Percentiles rank a stretch among this genome's conserved stretches.
phyloP scores from a whole-genome alignment of 345 rosid species.

The Gynandropsis gynandra region DNA sequence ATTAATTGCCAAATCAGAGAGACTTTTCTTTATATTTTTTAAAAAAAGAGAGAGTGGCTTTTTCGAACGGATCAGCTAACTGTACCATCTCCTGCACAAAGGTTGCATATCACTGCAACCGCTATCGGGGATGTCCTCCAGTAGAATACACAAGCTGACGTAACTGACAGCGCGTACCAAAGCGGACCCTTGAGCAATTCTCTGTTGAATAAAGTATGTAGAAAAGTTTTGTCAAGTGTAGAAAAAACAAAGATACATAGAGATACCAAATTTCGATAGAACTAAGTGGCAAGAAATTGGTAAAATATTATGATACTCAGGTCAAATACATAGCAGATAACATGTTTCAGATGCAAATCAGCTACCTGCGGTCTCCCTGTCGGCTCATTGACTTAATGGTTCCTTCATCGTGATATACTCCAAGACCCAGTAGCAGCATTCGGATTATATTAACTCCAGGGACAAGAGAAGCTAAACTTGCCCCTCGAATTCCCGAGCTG shows the following conservation, averaged over 20 bases:
- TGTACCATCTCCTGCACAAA: slow-evolving; percentile 98
- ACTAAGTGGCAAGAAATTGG: neutral
- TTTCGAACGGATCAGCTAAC: slow-evolving; percentile 9
- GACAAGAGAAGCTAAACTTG: slow-evolving; percentile 56
- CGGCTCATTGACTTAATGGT: slow-evolving; percentile 94
- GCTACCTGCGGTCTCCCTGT: slow-evolving; percentile 77
- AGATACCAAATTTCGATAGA: slow-evolving; percentile 8
- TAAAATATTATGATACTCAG: neutral
- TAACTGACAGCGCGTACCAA: slow-evolving; percentile 56
- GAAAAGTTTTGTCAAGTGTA: slow-evolving; percentile 23
- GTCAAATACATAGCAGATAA: slow-evolving; percentile 8
- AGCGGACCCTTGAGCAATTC: slow-evolving; percentile 94
- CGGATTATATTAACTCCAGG: slow-evolving; percentile 65
- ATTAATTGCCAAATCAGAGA: no score
- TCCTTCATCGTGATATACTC: slow-evolving; percentile 75
- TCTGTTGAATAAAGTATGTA: slow-evolving; percentile 38
- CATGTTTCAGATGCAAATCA: neutral
- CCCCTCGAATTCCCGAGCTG: slow-evolving; percentile 78
- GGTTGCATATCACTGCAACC: slow-evolving; percentile 78
- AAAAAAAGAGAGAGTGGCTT: neutral
- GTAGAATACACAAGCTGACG: slow-evolving; percentile 48
- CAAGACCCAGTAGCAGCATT: slow-evolving; percentile 73
- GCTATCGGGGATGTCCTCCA: slow-evolving; percentile 80
- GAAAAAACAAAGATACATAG: neutral
- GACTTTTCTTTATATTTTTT: no score